phyloP scores from a whole-genome alignment of 257 asterid genomes.

The Forsythia viridissima region DNA sequence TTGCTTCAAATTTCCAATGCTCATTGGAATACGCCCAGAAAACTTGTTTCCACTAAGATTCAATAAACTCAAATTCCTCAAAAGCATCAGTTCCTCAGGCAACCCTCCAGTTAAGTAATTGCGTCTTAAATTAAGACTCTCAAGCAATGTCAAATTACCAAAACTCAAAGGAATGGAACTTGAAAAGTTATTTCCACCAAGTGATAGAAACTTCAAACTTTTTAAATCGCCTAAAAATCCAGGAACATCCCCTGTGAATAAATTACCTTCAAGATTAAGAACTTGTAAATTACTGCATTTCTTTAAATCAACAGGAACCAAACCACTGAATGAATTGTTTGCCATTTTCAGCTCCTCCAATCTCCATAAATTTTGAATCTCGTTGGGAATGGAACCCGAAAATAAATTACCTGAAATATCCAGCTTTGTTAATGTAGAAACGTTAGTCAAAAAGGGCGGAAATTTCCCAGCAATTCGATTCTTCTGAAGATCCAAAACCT shows the following conservation, averaged over 20 bases:
- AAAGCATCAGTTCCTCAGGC: slow-evolving; percentile 44
- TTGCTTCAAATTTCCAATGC: slow-evolving; percentile 49
- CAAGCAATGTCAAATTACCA: slow-evolving; percentile 46
- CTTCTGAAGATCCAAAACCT: slow-evolving; percentile 52
- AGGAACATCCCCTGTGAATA: slow-evolving; percentile 49
- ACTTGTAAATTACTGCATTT: slow-evolving; percentile 47
- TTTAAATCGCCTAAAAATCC: slow-evolving; percentile 35
- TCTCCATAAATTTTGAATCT: slow-evolving; percentile 45
- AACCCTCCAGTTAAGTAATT: slow-evolving; percentile 50
- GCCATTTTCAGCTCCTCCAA: slow-evolving; percentile 60
- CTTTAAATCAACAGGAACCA: slow-evolving; percentile 42
- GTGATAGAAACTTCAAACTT: slow-evolving; percentile 39
- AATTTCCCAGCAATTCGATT: slow-evolving; percentile 45
- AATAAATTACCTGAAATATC: slow-evolving; percentile 63
- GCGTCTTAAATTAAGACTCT: slow-evolving; percentile 45
- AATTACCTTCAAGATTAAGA: slow-evolving; percentile 66
- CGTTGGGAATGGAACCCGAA: slow-evolving; percentile 47
- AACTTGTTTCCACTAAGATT: slow-evolving; percentile 61
- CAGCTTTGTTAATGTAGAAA: slow-evolving; percentile 41
- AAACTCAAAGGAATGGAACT: slow-evolving; percentile 49
- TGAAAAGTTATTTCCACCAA: slow-evolving; percentile 54
- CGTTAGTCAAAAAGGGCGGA: slow-evolving; percentile 39
- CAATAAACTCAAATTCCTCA: slow-evolving; percentile 53
- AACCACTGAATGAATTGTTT: slow-evolving; percentile 52
- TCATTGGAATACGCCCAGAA: slow-evolving; percentile 47